Base-by-base conservation (phyloP, 1,284 basidiomycete genomes). In the Ustilago loliicola region DNA sequence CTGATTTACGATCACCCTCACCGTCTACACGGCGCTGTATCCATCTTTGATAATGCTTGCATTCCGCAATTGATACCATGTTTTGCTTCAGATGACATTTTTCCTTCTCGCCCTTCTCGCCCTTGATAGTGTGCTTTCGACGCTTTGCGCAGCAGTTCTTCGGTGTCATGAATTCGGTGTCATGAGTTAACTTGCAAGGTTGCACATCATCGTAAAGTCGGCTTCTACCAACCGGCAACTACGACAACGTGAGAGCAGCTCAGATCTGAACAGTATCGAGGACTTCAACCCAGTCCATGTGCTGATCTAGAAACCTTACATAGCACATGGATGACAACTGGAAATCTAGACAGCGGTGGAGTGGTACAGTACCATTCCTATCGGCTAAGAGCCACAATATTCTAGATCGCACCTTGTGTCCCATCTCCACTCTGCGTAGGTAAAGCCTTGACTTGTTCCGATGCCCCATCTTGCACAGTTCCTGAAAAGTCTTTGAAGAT, bases 401-500 rank as follows among this genome's bases (percentile, higher is more conserved):
- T 15, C 21, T 50, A 64, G 34, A 67, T 36, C 27, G 65, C 65
- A 21, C 47, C 61, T 8, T 57, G 29, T 2, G 61, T 73, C 25
- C 71, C 71, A 48, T 68, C 65, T 4, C 36, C 30, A 2, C 53
- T 30, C 30, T 53, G 29, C n/a, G 54, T 61, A 2, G 57, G 34
- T 21, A 73, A 58, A 6, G 38, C 29, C 54, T 57, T 64, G 17
- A 61, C 61, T 36, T 57, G 61, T 8, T 36, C 55, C 38, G 47
- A 47, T 10, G 36, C 3, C 6, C 13, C 65, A n/a, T 58, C 30
- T 53, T 77, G 66, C 23, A 68, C 64, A 3, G 54, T 72, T 0
- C 52, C 70, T 4, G 74, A 69, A 32, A 95, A 95, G 73, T 90
- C 91, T 88, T 93, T 94, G 88, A 94, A 93, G 80, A 94, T 91